Percentiles rank a stretch among this genome's conserved stretches.
Evolutionary conservation across 106 monocot genomes (phyloP).

Genomic region (Dioscorea dumetorum): DNA sequence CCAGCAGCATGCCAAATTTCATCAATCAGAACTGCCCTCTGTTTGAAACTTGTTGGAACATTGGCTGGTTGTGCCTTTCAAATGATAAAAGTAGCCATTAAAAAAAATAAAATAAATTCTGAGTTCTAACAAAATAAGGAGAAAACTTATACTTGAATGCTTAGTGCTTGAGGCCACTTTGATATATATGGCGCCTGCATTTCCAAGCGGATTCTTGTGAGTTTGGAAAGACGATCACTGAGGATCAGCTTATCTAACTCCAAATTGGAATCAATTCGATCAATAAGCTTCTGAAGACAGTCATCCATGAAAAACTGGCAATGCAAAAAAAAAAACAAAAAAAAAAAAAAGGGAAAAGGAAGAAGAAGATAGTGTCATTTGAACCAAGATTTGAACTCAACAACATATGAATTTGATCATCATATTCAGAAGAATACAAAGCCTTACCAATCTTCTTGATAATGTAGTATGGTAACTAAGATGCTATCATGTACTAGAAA

Average conservation of each 20-base stretch:
- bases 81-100: not conserved
- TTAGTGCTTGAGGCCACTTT: conserved; percentile 95
- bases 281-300: conserved; percentile 69
- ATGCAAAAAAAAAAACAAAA: not conserved
- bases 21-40: conserved; percentile 78
- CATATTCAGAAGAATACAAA: not conserved
- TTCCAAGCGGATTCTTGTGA: conserved; percentile 62
- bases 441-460: not conserved
- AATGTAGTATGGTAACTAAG: not conserved
- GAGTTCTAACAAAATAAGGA: not conserved
- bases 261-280: conserved; percentile 60
- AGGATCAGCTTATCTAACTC: conserved; percentile 52
- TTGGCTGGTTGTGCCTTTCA: conserved; percentile 78
- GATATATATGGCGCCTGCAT: conserved; percentile 88
- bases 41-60: conserved; percentile 69
- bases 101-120: not conserved
- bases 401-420: not conserved
- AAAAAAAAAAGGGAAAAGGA: not conserved
- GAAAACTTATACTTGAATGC: conserved; percentile 65
- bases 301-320: conserved; percentile 94
- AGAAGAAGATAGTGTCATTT: not conserved
- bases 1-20: conserved; percentile 95
- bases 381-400: not conserved
- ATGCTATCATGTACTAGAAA: not conserved
- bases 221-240: conserved; percentile 72